Conservation (phyloP, 345 rosid genomes). For the Alliaria petiolata region DNA sequence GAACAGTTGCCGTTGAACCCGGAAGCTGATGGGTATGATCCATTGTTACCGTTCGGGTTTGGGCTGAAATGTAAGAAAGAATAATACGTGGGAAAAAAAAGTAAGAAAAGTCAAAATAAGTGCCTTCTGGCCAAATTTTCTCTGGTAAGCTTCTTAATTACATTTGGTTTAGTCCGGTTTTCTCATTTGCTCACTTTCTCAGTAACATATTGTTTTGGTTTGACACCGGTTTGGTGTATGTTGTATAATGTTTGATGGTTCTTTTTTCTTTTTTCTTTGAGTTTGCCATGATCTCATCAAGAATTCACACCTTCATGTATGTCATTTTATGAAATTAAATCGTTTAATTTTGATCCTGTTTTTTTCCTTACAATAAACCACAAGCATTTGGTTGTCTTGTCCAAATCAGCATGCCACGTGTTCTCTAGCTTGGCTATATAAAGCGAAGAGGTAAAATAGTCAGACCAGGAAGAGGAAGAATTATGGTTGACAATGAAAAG, state of each 20-base stretch:
- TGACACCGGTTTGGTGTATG: neutral
- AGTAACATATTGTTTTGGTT: neutral
- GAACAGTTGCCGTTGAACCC: slow-evolving; percentile 48
- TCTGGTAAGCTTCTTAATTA: neutral
- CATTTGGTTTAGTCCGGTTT: neutral
- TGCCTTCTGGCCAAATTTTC: neutral
- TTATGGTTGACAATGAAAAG: neutral
- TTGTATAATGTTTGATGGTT: too few species aligned
- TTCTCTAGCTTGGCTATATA: neutral
- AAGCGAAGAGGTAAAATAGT: neutral
- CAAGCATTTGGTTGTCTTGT: neutral
- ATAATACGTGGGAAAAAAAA: neutral
- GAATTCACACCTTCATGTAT: too few species aligned
- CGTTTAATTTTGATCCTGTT: too few species aligned
- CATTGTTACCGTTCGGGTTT: slow-evolving; percentile 27
- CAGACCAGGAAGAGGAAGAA: neutral
- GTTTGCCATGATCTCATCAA: too few species aligned
- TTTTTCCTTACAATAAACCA: too few species aligned
- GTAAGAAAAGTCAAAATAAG: neutral
- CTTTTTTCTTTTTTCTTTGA: too few species aligned
- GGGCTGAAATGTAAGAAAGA: neutral
- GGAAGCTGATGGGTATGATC: slow-evolving; percentile 41
- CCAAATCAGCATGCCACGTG: neutral
- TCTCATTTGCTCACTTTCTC: too few species aligned
- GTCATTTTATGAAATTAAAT: too few species aligned